Evolutionary conservation across 192 early-diverging fungal genomes (phyloP), one percentile per base, ranked within the genome.

Genomic region (Fimicolochytrium jonesii): DNA sequence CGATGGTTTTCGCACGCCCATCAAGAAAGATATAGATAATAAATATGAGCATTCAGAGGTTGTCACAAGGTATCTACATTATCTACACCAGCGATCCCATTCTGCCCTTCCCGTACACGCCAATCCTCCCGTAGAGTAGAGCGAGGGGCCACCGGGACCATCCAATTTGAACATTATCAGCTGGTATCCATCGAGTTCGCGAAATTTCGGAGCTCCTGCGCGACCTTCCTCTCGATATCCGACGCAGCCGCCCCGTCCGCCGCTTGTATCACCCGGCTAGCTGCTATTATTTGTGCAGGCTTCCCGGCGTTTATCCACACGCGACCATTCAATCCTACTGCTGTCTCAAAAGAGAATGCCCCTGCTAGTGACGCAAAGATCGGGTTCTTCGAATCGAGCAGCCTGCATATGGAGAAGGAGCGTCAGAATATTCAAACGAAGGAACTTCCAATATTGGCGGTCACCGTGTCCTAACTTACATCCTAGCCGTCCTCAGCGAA

Each of bases 261-360:
- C 48, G 84, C 81, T 41, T 80, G 76, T 54, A 94, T 87, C 1
- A 85, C 86, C 53, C 90, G 91, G 20, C 73, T 71, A 7, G 86
- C 72, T 43, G 85, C 50, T 31, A 92, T 82, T 0, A 88, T 90
- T 45, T 85, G 77, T 28, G 72, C 71, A 2, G 79, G 52, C 25
- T 61, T 72, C 26, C 80, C 83, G 10, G 89, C 80, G 31, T 89
- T 88, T 51, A 99, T 69, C 95, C 97, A 99, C 32, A 98, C 82
- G 22, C 89, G 84, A 17, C 97, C 97, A 66, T 99, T 99, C 67
- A 95, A 80, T 4, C 95, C 97, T 29, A 94, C 81, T 1, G 93
- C 92, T 4, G 79, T 78, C 68, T 99, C 94, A 65, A 95, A 95
- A 2, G 91, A 81, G 30, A 93, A 66, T 2, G 84, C 66, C 15